Percentiles rank a stretch among this genome's conserved stretches.
These are phyloP conservation scores for Pezicula carpinea DNA, from an alignment of 2,329 filamentous ascomycete species.

Conservation along the genomic window DNA sequence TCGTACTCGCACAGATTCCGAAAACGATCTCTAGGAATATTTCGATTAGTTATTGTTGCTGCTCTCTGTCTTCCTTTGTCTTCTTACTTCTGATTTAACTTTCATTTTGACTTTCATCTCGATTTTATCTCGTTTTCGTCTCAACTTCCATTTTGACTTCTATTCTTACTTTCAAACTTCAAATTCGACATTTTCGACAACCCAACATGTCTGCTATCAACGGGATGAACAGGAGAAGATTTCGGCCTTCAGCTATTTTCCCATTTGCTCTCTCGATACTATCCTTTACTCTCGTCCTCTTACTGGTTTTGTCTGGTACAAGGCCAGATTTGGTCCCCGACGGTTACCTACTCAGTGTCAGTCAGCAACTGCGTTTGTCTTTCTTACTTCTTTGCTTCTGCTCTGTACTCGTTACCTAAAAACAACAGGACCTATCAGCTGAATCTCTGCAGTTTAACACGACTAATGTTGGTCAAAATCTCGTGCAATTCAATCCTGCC, in stretches of 20 bases:
- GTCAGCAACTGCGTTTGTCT: not conserved
- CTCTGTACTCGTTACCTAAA: too few species aligned
- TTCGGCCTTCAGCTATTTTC: slow-evolving; percentile 7
- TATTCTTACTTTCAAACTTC: not conserved
- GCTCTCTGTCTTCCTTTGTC: not conserved
- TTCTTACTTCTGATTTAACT: not conserved
- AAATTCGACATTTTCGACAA: not conserved
- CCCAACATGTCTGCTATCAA: slow-evolving; percentile 4
- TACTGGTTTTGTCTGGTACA: slow-evolving; percentile 8
- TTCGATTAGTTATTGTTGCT: not conserved
- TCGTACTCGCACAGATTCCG: not conserved
- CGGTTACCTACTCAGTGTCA: slow-evolving; percentile 7
- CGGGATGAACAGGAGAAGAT: slow-evolving; percentile 1
- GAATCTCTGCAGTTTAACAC: slow-evolving; percentile 6
- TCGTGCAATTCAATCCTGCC: slow-evolving; percentile 3
- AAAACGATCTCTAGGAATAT: not conserved
- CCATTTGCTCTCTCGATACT: slow-evolving; percentile 4
- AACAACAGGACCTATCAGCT: not conserved
- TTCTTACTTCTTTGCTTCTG: too few species aligned
- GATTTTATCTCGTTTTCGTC: not conserved
- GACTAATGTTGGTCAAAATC: slow-evolving; percentile 3
- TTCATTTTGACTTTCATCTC: not conserved
- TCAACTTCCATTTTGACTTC: not conserved
- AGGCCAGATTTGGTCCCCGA: slow-evolving; percentile 5
- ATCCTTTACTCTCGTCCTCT: slow-evolving; percentile 5